phyloP scores from a whole-genome alignment of 139 green algal species.

The Parachlorella kessleri region DNA sequence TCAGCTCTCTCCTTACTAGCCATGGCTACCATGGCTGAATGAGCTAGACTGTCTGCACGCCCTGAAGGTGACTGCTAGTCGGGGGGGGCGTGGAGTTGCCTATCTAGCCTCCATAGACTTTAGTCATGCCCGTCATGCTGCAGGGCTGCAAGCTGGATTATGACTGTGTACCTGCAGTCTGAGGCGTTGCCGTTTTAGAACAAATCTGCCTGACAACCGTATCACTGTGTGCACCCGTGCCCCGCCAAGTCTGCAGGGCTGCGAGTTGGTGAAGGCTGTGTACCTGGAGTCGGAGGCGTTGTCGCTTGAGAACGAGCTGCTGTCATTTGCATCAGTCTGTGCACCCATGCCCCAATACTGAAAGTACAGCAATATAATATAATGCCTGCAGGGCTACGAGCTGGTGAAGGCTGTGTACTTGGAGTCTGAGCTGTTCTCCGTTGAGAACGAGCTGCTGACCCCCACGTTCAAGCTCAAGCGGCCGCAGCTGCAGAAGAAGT shows the following conservation, averaged over 20 bases:
- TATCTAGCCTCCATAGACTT: not conserved
- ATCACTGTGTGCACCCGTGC: not conserved
- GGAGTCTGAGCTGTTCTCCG: conserved; percentile 68
- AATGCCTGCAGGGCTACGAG: conserved; percentile 80
- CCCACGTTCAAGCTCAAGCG: conserved; percentile 93
- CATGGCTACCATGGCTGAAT: too few relatives aligned
- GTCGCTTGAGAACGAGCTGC: conserved; percentile 73
- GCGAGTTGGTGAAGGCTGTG: conserved; percentile 73
- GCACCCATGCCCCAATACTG: too few relatives aligned
- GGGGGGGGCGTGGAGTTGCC: too few relatives aligned
- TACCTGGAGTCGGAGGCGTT: conserved; percentile 62
- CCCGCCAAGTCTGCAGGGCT: conserved; percentile 65
- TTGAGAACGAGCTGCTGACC: conserved; percentile 82
- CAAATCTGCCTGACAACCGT: not conserved
- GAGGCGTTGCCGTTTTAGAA: not conserved
- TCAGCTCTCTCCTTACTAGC: too few relatives aligned
- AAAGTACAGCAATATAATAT: too few relatives aligned
- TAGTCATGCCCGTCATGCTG: too few relatives aligned
- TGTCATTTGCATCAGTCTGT: too few relatives aligned
- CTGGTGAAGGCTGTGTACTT: conserved; percentile 66
- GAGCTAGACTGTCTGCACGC: too few relatives aligned
- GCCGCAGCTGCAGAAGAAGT: conserved; percentile 73
- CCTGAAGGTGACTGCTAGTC: too few relatives aligned
- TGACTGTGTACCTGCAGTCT: not conserved
- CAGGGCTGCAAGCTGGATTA: not conserved